Percentiles rank a stretch among this genome's conserved stretches.
Conservation (phyloP, 2,329 filamentous ascomycete species). For the Fusarium temperatum region DNA sequence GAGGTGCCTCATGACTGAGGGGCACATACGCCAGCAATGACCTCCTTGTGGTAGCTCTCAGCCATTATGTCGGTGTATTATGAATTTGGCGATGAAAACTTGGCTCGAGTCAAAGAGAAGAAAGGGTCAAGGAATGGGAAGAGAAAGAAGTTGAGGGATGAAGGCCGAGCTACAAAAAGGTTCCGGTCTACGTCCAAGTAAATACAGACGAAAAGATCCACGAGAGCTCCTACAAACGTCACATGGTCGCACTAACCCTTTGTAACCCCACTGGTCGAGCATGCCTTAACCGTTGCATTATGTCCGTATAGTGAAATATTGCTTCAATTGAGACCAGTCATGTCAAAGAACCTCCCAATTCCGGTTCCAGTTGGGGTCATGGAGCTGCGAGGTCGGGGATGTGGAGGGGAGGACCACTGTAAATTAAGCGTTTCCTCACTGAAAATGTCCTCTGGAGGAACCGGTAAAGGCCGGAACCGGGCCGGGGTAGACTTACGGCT, state of each 20-base stretch:
- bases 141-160: background rate
- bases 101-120: constrained; percentile 6
- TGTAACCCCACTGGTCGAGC: constrained; percentile 29
- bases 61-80: constrained; percentile 33
- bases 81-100: constrained; percentile 3
- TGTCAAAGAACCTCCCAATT: background rate
- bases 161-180: background rate
- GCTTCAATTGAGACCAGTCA: constrained; percentile 9
- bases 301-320: constrained; percentile 1
- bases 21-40: constrained; percentile 37
- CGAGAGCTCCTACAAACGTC: constrained; percentile 35
- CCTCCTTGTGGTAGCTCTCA: constrained; percentile 43
- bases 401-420: background rate
- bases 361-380: constrained; percentile 3
- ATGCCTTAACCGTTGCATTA: background rate
- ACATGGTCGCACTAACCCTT: constrained; percentile 34
- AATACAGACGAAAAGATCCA: constrained; percentile 25
- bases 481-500: constrained; percentile 9
- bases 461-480: constrained; percentile 37
- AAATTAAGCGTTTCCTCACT: background rate
- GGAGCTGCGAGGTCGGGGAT: constrained; percentile 31
- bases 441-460: constrained; percentile 11
- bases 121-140: background rate
- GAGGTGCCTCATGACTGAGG: constrained; percentile 30
- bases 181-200: constrained; percentile 14